These are phyloP conservation scores for Jacaranda mimosifolia DNA, from an alignment of 257 asterid species.

Conservation along the genomic window DNA sequence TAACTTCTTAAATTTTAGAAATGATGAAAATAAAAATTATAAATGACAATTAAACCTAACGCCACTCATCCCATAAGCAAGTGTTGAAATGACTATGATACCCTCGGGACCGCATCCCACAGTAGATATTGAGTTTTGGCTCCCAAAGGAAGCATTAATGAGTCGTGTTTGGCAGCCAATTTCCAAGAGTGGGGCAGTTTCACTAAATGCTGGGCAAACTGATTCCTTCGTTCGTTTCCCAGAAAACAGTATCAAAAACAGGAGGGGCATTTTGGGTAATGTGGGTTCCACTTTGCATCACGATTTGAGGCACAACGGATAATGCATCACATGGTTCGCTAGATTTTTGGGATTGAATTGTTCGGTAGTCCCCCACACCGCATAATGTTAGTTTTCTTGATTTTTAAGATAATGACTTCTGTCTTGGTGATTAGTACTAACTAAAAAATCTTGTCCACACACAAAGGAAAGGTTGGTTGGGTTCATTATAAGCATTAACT, in stretches of 20 bases:
- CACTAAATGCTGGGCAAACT: background rate
- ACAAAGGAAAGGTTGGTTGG: no score
- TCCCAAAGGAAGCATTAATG: background rate
- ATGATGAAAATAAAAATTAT: no score
- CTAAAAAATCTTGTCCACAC: no score
- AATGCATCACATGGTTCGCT: constrained; percentile 20
- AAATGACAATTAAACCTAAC: no score
- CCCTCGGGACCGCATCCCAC: constrained; percentile 17
- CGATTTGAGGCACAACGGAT: constrained; percentile 11
- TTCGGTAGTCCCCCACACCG: no score
- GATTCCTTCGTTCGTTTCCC: background rate
- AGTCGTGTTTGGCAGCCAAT: background rate
- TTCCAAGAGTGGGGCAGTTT: background rate
- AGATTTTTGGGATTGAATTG: background rate
- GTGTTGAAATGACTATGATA: background rate
- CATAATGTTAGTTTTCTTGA: no score
- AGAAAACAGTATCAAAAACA: background rate
- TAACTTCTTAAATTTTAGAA: no score
- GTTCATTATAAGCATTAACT: no score
- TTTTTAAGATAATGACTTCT: no score
- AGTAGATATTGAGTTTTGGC: background rate
- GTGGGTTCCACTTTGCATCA: constrained; percentile 25
- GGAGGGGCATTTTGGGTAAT: constrained; percentile 29
- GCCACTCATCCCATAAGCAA: background rate
- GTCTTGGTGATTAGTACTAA: no score